These are phyloP conservation scores for Rhodosporidiobolus sp. DNA, from an alignment of 768 basidiomycete species.

Conservation along the genomic window DNA sequence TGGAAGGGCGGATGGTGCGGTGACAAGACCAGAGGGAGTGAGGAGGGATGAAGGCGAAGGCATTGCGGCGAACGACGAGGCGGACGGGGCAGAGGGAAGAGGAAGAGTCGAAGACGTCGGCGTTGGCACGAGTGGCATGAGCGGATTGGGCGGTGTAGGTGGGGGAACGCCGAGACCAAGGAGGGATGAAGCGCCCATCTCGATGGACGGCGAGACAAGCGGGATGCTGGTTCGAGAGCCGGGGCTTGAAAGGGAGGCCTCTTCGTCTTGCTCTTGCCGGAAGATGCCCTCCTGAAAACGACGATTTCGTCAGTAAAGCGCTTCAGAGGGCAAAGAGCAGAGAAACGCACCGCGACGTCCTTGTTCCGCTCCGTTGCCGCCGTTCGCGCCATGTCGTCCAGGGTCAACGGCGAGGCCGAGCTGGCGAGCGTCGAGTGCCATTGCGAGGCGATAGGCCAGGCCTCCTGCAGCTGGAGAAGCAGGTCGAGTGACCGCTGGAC, in stretches of 20 bases:
- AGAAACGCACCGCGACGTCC: not conserved
- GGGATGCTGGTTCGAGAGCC: not conserved
- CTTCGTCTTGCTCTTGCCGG: not conserved
- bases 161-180: not conserved
- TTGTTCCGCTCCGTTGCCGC: too few relatives aligned
- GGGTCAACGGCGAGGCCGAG: too few relatives aligned
- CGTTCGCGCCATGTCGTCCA: not conserved
- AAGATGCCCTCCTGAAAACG: not conserved
- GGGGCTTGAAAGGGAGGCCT: not conserved
- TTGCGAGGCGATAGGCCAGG: not conserved
- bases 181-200: not conserved
- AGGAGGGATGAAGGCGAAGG: not conserved
- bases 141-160: too few relatives aligned
- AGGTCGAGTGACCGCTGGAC: not conserved
- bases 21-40: not conserved
- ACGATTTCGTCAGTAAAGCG: too few relatives aligned
- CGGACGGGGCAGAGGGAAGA: too few relatives aligned
- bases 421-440: not conserved
- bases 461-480: not conserved
- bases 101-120: too few relatives aligned
- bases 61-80: not conserved
- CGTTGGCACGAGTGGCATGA: too few relatives aligned
- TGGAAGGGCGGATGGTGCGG: not conserved
- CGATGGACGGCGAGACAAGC: not conserved
- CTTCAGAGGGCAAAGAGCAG: too few relatives aligned